Evolutionary conservation across 768 basidiomycete genomes (phyloP).

Genomic region (Russula ochroleuca): DNA sequence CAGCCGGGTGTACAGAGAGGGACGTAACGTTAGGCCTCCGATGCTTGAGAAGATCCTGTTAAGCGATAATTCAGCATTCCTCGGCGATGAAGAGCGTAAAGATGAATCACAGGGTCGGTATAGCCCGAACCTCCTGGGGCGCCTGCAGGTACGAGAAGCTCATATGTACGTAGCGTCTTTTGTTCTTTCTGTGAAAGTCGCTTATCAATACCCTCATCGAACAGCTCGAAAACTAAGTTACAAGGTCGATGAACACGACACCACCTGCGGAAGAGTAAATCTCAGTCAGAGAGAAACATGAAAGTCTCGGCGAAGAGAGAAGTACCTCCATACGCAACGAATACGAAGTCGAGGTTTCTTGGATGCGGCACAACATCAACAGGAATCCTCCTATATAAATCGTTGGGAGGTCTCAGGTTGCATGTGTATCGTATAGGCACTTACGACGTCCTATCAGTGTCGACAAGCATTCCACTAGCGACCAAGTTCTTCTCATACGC

Average conservation of each 20-base stretch:
- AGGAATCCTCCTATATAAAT: slow-evolving; percentile 36
- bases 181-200: slow-evolving; percentile 42
- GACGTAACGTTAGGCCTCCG: slow-evolving; percentile 67
- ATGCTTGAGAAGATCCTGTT: slow-evolving; percentile 63
- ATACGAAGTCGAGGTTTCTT: slow-evolving; percentile 63
- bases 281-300: neutral
- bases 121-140: slow-evolving; percentile 76
- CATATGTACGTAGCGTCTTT: slow-evolving; percentile 56
- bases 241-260: slow-evolving; percentile 55
- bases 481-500: slow-evolving; percentile 57
- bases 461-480: slow-evolving; percentile 40
- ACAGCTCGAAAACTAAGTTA: slow-evolving; percentile 31
- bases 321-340: slow-evolving; percentile 73
- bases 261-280: slow-evolving; percentile 44
- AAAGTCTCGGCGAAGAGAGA: neutral
- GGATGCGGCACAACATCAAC: slow-evolving; percentile 67
- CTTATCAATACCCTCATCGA: neutral
- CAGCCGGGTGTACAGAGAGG: slow-evolving; percentile 68
- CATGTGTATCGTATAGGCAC: slow-evolving; percentile 23
- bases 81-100: neutral
- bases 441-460: slow-evolving; percentile 37
- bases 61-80: slow-evolving; percentile 7
- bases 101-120: slow-evolving; percentile 44
- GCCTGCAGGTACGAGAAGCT: slow-evolving; percentile 69
- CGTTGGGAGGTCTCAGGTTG: slow-evolving; percentile 1